Evolutionary conservation across 2,329 filamentous ascomycete species (phyloP).

Genomic region (Hypomyces rosellus): DNA sequence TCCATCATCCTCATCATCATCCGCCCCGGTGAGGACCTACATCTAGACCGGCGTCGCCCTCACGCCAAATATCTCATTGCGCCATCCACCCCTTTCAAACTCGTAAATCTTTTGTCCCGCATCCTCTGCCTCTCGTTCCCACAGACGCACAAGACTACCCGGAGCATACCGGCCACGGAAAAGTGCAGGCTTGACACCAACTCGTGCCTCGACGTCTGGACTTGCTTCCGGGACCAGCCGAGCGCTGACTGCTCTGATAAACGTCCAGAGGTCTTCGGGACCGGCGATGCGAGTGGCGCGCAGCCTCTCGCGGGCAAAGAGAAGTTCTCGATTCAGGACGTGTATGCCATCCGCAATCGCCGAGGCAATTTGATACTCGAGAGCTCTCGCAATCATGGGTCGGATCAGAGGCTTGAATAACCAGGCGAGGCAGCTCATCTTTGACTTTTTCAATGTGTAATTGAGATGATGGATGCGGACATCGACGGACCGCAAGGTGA

Average conservation of each 20-base stretch:
- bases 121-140: constrained; percentile 69
- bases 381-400: constrained; percentile 69
- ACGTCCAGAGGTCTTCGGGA: constrained; percentile 73
- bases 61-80: constrained; percentile 73
- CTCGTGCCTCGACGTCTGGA: constrained; percentile 66
- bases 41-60: not conserved
- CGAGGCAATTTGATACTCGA: constrained; percentile 71
- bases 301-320: constrained; percentile 81
- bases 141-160: constrained; percentile 82
- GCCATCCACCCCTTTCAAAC: constrained; percentile 66
- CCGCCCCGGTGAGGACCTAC: not conserved
- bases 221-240: constrained; percentile 65
- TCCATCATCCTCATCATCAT: not conserved
- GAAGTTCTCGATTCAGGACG: constrained; percentile 72
- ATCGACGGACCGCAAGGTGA: constrained; percentile 67
- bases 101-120: constrained; percentile 72
- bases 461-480: constrained; percentile 83
- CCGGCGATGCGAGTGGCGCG: constrained; percentile 76
- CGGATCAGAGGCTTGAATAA: constrained; percentile 77
- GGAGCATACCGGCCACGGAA: constrained; percentile 86
- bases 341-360: constrained; percentile 65
- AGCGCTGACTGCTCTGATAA: constrained; percentile 75
- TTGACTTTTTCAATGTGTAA: constrained; percentile 69
- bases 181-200: constrained; percentile 57
- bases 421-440: constrained; percentile 73